phyloP scores from a whole-genome alignment of 331 rosid species.

The Pyrus hybrid region DNA sequence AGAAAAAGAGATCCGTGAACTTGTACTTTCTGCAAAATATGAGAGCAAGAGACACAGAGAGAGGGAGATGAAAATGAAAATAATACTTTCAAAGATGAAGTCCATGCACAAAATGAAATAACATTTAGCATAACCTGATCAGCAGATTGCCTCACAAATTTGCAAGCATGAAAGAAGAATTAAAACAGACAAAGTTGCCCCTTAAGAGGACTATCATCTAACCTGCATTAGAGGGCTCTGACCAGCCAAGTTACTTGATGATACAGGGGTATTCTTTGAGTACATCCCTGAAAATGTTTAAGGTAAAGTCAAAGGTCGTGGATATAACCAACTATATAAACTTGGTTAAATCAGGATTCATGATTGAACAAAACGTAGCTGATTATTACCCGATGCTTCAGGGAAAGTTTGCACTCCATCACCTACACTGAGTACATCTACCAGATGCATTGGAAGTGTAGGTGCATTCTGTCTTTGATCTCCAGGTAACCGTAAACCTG shows the following conservation, averaged over 20 bases:
- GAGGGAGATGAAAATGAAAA: neutral
- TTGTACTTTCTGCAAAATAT: neutral
- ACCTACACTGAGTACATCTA: constrained; percentile 51
- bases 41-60: neutral
- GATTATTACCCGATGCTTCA: constrained; percentile 49
- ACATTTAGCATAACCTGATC: neutral
- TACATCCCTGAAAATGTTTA: constrained; percentile 44
- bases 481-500: constrained; percentile 60
- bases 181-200: neutral
- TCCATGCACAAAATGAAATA: neutral
- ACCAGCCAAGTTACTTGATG: constrained; percentile 55
- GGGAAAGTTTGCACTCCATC: constrained; percentile 49
- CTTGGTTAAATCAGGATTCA: neutral
- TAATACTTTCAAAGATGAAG: neutral
- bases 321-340: neutral
- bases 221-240: constrained; percentile 75
- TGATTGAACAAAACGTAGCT: constrained; percentile 13
- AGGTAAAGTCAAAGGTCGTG: neutral
- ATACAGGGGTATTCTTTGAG: constrained; percentile 44
- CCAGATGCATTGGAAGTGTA: constrained; percentile 79
- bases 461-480: constrained; percentile 80
- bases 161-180: neutral
- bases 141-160: neutral
- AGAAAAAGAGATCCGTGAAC: neutral
- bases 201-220: constrained; percentile 17